These are phyloP conservation scores for Neonectria sp. DNA, from an alignment of 2,329 filamentous ascomycete genomes.

Conservation along the genomic window DNA sequence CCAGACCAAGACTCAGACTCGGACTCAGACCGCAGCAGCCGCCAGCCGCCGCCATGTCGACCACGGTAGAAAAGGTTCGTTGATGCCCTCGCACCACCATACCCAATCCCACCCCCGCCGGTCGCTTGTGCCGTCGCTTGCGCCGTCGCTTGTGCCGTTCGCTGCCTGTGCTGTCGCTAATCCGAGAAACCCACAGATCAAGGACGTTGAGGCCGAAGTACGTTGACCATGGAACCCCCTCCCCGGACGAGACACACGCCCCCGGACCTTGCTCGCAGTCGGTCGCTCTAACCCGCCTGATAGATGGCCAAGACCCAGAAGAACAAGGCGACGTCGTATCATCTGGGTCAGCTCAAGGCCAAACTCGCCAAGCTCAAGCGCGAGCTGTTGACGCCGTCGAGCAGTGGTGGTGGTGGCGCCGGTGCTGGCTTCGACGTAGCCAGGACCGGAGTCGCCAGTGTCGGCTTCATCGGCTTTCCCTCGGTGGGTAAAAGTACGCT, in stretches of 20 bases:
- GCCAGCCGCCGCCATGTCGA: slow-evolving; percentile 80
- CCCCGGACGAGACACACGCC: slow-evolving; percentile 16
- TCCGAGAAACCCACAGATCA: slow-evolving; percentile 75
- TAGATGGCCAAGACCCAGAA: slow-evolving; percentile 98
- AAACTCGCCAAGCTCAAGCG: slow-evolving; percentile 98
- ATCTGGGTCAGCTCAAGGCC: slow-evolving; percentile 96
- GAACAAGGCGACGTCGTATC: slow-evolving; percentile 95
- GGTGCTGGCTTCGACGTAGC: slow-evolving; percentile 93
- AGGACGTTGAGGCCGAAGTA: slow-evolving; percentile 96
- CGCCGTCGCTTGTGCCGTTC: not conserved
- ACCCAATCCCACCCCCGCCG: slow-evolving; percentile 11
- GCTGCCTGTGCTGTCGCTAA: slow-evolving; percentile 50
- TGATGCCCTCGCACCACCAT: slow-evolving; percentile 14
- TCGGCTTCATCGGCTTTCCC: slow-evolving; percentile 98
- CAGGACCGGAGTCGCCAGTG: slow-evolving; percentile 95
- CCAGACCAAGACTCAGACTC: slow-evolving; percentile 5
- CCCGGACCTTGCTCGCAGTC: slow-evolving; percentile 27
- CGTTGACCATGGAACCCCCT: slow-evolving; percentile 51
- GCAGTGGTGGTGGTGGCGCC: slow-evolving; percentile 88
- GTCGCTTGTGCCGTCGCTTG: slow-evolving; percentile 21
- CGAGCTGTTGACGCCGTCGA: slow-evolving; percentile 89
- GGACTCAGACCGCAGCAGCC: slow-evolving; percentile 25
- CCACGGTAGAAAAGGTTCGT: slow-evolving; percentile 94
- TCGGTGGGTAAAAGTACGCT: slow-evolving; percentile 99
- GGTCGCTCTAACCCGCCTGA: slow-evolving; percentile 40